Base-by-base conservation (phyloP, 768 basidiomycete genomes). In the Leccinum pellstonianum region DNA sequence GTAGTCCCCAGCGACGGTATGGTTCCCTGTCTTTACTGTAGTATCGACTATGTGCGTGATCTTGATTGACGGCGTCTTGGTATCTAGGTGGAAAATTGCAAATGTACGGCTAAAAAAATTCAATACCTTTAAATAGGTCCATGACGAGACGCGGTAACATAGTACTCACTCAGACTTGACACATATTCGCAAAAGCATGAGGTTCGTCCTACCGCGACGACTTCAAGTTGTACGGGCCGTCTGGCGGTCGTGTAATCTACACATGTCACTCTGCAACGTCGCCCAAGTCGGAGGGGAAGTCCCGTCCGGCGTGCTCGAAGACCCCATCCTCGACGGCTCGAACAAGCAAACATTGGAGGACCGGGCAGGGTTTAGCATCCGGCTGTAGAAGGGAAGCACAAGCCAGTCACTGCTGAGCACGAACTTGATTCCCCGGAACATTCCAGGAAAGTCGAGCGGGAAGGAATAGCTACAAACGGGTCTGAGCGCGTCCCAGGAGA, bases 351-450 rank as follows among this genome's bases (percentile, higher is more conserved):
- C 25, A 25, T 25, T 25, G 25, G 25, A 25, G 25, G 25, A 25
- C 25, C 5, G 25, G 25, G 60, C 54, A 21, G 72, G 72, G 31
- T 72, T 72, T 25, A 68, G 25, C 25, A 25, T 25, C 25, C 1
- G 25, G 25, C 25, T 25, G 25, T 25, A 25, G 25, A 25, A 25
- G 25, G 25, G 25, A 25, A 25, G 5, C 25, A 72, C 70, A 2
- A 72, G 66, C 70, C 70, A 72, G 54, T 69, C 63, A 37, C 64
- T 63, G 8, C 72, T 68, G 15, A 72, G 66, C 35, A 70, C n/a
- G 55, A 74, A 72, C 43, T 64, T 70, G 57, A 72, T 47, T 33
- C 71, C 71, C 56, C 72, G 71, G 54, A 72, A 72, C 11, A 66
- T 58, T 3, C 72, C 71, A 7, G 72, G 68, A 33, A 73, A 65